These are phyloP conservation scores for Blastomyces emzantsi DNA, from an alignment of 2,329 filamentous ascomycete species.

Conservation along the genomic window DNA sequence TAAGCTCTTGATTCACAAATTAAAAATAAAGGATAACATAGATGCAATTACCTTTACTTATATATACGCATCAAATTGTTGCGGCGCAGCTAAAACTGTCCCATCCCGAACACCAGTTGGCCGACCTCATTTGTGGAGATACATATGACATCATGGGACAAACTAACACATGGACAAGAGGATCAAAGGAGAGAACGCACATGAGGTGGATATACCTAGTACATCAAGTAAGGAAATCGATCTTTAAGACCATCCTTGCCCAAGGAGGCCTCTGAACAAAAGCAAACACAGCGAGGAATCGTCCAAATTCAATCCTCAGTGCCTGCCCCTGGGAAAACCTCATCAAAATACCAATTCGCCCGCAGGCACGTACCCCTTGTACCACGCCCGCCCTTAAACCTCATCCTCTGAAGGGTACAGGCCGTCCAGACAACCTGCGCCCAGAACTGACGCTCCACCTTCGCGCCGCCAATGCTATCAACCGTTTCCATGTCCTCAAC, in stretches of 20 bases:
- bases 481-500: constrained; percentile 13
- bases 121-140: background rate
- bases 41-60: background rate
- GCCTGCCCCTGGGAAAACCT: constrained; percentile 21
- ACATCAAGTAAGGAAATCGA: background rate
- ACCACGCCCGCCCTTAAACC: constrained; percentile 27
- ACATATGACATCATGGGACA: background rate
- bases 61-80: background rate
- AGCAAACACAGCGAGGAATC: background rate
- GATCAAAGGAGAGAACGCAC: background rate
- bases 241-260: background rate
- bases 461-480: background rate
- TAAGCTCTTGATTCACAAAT: no score
- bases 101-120: background rate
- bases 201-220: background rate
- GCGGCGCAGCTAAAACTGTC: background rate
- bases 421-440: constrained; percentile 32
- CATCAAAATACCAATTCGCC: constrained; percentile 29
- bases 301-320: background rate
- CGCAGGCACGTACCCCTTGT: constrained; percentile 26
- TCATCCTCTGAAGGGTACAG: constrained; percentile 28
- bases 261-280: background rate
- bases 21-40: no score
- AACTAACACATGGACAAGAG: background rate
- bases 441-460: constrained; percentile 34